These are phyloP conservation scores for Cyphellophora europaea DNA, from an alignment of 2,329 filamentous ascomycete species.

Conservation along the genomic window DNA sequence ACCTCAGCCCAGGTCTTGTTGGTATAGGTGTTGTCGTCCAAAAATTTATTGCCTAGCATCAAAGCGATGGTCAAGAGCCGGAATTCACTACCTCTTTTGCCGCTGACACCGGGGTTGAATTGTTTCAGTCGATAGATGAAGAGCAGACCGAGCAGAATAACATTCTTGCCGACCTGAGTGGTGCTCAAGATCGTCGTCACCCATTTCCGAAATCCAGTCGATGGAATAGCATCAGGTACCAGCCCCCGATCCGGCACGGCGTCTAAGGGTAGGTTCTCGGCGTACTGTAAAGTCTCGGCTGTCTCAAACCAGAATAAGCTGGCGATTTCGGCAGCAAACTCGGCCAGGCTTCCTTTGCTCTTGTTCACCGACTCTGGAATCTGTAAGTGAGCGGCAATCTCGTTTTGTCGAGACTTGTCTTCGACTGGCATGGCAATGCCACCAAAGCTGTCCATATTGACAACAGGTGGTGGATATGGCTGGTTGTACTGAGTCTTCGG, in stretches of 20 bases:
- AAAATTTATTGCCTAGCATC: constrained; percentile 97
- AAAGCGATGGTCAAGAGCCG: constrained; percentile 84
- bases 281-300: constrained; percentile 64
- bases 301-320: constrained; percentile 98
- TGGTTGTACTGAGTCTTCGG: not conserved
- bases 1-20: constrained; percentile 99
- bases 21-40: constrained; percentile 98
- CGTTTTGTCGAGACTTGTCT: constrained; percentile 16
- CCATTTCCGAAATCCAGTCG: constrained; percentile 83
- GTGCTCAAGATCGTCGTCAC: constrained; percentile 82
- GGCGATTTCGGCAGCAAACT: constrained; percentile 85
- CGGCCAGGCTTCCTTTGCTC: constrained; percentile 64
- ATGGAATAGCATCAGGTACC: constrained; percentile 63
- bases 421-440: not conserved
- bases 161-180: constrained; percentile 93
- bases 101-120: constrained; percentile 79
- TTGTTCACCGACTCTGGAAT: constrained; percentile 69
- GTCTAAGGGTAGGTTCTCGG: constrained; percentile 44
- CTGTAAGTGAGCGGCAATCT: constrained; percentile 48
- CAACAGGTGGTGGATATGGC: not conserved
- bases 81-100: constrained; percentile 88
- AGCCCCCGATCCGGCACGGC: constrained; percentile 46
- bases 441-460: not conserved
- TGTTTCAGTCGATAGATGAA: constrained; percentile 92
- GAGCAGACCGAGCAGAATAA: constrained; percentile 77